phyloP scores from a whole-genome alignment of 257 asterid genomes.

The Solanum pinnatisectum region DNA sequence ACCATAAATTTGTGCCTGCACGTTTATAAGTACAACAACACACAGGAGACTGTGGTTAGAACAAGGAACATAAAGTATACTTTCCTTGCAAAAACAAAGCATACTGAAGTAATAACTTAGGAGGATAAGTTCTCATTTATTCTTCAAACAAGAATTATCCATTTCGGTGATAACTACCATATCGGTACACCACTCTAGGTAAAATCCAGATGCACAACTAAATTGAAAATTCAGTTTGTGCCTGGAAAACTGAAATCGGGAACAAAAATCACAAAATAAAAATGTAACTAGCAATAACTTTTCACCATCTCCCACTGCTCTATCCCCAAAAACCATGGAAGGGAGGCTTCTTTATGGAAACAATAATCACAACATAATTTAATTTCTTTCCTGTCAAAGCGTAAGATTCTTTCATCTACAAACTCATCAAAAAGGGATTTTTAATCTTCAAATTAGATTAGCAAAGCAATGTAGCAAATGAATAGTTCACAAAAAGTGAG shows the following conservation, averaged over 20 bases:
- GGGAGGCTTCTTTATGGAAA: not conserved
- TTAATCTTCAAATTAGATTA: not conserved
- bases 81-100: not conserved
- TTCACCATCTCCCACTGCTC: not conserved
- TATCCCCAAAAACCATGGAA: not conserved
- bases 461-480: not conserved
- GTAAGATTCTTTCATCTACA: not conserved
- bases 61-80: not conserved
- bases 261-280: not conserved
- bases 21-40: not conserved
- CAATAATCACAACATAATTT: not conserved
- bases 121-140: not conserved
- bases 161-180: not conserved
- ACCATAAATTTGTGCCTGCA: not conserved
- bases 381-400: not conserved
- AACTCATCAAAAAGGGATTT: not conserved
- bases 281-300: not conserved
- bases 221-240: not conserved
- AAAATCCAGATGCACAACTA: not conserved
- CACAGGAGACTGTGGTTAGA: not conserved
- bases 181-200: not conserved
- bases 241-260: not conserved
- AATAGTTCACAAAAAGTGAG: not conserved
- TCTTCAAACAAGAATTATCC: not conserved
- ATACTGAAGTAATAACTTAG: not conserved